Evolutionary conservation across 73 alveolate species (phyloP).

Genomic region (Symbiodinium pilosum): DNA sequence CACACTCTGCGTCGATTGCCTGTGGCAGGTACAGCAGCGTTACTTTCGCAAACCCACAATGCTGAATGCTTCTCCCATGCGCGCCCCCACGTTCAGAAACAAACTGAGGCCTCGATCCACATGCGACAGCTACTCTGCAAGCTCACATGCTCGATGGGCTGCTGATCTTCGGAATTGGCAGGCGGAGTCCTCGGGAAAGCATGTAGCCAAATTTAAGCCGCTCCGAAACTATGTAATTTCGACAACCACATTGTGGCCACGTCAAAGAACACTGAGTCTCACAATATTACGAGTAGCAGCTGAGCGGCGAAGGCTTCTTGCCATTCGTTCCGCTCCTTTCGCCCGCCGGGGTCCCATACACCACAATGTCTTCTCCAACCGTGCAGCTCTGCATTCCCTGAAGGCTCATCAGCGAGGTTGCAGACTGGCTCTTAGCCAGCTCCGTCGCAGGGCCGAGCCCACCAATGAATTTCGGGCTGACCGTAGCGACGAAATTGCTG

Average conservation of each 20-base stretch:
- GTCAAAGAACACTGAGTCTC: too few relatives aligned
- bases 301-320: neutral
- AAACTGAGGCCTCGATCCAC: constrained; percentile 77
- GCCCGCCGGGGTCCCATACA: constrained; percentile 38
- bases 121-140: constrained; percentile 70
- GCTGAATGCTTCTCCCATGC: neutral
- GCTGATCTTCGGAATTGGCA: neutral
- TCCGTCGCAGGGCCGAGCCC: constrained; percentile 52
- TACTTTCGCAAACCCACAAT: neutral
- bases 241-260: too few relatives aligned
- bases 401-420: constrained; percentile 22
- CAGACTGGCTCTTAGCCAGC: neutral
- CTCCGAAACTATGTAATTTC: too few relatives aligned
- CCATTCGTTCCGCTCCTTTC: constrained; percentile 14
- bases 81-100: neutral
- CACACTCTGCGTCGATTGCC: constrained; percentile 82
- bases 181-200: neutral
- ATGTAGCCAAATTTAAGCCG: too few relatives aligned
- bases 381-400: constrained; percentile 42
- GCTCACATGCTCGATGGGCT: neutral
- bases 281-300: too few relatives aligned
- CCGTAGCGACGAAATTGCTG: constrained; percentile 51
- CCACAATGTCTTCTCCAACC: constrained; percentile 61
- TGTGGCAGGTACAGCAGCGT: neutral
- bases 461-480: constrained; percentile 61